Conservation (phyloP, 2,329 filamentous ascomycete species). For the Penicillium sp. region DNA sequence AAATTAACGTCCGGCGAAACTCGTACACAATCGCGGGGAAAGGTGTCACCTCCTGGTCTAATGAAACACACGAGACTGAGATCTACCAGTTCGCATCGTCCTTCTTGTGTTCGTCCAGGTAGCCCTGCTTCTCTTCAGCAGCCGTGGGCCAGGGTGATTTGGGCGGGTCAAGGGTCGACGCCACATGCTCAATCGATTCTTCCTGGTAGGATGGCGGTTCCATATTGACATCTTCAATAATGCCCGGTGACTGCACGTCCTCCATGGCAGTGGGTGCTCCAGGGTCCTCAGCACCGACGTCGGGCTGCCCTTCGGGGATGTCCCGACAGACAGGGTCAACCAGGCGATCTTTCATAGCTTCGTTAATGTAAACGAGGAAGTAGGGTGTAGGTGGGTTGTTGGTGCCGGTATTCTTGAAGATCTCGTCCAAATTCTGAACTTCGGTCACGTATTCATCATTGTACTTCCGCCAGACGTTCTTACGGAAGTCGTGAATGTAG, state of each 20-base stretch:
- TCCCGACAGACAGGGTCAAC: conserved; percentile 60
- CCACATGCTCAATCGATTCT: background rate
- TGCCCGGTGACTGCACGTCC: conserved; percentile 16
- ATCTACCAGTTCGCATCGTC: background rate
- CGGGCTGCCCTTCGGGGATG: conserved; percentile 27
- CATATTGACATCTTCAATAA: conserved; percentile 30
- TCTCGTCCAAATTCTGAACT: conserved; percentile 63
- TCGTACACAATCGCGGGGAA: background rate
- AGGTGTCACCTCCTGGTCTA: background rate
- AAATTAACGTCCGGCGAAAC: no score
- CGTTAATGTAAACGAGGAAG: conserved; percentile 79
- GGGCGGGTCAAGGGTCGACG: background rate
- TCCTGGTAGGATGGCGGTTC: conserved; percentile 35
- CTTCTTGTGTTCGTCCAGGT: background rate
- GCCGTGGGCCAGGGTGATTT: background rate
- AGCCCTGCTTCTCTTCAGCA: background rate
- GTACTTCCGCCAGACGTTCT: conserved; percentile 84
- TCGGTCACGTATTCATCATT: conserved; percentile 84
- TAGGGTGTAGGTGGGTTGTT: conserved; percentile 72
- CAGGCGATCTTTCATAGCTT: conserved; percentile 61
- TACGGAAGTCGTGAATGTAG: conserved; percentile 87
- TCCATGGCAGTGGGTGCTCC: conserved; percentile 19
- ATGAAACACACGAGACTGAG: background rate
- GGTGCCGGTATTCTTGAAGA: conserved; percentile 67
- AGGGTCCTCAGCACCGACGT: conserved; percentile 1